These are phyloP conservation scores for Tetragonia tetragonoides DNA, from an alignment of 148 eudicot species.

Conservation along the genomic window DNA sequence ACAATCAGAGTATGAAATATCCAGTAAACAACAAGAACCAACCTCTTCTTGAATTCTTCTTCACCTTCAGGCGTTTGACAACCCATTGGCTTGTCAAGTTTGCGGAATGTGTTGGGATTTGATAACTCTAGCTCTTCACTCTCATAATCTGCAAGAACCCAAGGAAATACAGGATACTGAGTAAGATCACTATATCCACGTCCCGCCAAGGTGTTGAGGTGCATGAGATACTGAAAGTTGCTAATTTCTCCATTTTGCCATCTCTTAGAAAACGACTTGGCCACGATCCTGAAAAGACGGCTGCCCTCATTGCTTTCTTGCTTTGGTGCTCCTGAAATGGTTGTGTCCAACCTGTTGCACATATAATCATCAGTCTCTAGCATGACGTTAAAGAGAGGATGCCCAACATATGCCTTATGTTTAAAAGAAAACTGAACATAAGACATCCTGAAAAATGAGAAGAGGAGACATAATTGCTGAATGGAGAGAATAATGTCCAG, in stretches of 20 bases:
- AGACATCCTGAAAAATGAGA: conserved; percentile 3
- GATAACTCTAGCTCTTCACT: conserved; percentile 80
- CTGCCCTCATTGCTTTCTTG: conserved; percentile 92
- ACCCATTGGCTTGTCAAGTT: conserved; percentile 95
- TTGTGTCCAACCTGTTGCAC: conserved; percentile 85
- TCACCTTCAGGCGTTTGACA: conserved; percentile 95
- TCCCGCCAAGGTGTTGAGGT: conserved; percentile 96
- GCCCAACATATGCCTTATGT: background rate
- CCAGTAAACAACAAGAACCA: conserved; percentile 21
- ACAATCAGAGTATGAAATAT: background rate
- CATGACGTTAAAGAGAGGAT: background rate
- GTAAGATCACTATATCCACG: conserved; percentile 99
- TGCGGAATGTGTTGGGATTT: conserved; percentile 77
- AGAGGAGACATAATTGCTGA: background rate
- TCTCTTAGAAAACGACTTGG: conserved; percentile 97
- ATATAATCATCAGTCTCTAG: conserved; percentile 6
- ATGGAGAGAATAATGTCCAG: background rate
- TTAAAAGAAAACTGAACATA: background rate
- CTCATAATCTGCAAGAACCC: conserved; percentile 96
- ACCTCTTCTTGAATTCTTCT: conserved; percentile 95
- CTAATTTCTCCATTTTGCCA: conserved; percentile 99
- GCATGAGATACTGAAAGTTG: conserved; percentile 99
- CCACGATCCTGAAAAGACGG: conserved; percentile 90
- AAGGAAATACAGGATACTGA: conserved; percentile 98
- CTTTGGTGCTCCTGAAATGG: conserved; percentile 86